These are phyloP conservation scores for Rutstroemia sp. DNA, from an alignment of 2,329 filamentous ascomycete species.

Conservation along the genomic window DNA sequence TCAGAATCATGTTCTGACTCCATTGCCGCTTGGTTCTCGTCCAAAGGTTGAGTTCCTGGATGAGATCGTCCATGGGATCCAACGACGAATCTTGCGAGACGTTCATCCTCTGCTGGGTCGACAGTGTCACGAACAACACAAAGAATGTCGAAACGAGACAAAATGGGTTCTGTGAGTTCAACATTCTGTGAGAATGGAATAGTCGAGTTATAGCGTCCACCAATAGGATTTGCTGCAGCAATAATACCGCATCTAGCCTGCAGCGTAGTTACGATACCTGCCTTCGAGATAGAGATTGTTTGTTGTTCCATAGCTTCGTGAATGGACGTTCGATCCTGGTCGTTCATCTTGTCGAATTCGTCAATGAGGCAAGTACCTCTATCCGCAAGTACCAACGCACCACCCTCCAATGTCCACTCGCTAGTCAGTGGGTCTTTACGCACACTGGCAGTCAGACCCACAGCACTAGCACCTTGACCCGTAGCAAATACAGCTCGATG, in stretches of 20 bases:
- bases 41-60: conserved; percentile 46
- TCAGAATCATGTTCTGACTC: conserved; percentile 54
- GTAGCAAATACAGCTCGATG: conserved; percentile 96
- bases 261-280: conserved; percentile 93
- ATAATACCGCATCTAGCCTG: conserved; percentile 95
- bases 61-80: conserved; percentile 90
- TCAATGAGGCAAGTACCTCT: conserved; percentile 94
- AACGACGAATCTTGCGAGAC: conserved; percentile 89
- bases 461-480: conserved; percentile 91
- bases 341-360: conserved; percentile 99
- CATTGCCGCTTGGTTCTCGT: conserved; percentile 47
- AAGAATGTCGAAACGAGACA: conserved; percentile 96
- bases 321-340: conserved; percentile 94
- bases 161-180: conserved; percentile 90
- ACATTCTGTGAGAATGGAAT: conserved; percentile 96
- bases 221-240: conserved; percentile 92
- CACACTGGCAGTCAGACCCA: conserved; percentile 95
- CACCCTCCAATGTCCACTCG: conserved; percentile 96
- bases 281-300: conserved; percentile 98
- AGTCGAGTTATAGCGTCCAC: conserved; percentile 92
- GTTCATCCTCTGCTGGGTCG: conserved; percentile 85
- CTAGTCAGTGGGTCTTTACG: conserved; percentile 90
- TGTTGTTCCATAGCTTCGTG: conserved; percentile 99
- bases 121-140: conserved; percentile 95
- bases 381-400: conserved; percentile 89